Base-by-base conservation (phyloP, 345 rosid species). In the Camelina laxa region DNA sequence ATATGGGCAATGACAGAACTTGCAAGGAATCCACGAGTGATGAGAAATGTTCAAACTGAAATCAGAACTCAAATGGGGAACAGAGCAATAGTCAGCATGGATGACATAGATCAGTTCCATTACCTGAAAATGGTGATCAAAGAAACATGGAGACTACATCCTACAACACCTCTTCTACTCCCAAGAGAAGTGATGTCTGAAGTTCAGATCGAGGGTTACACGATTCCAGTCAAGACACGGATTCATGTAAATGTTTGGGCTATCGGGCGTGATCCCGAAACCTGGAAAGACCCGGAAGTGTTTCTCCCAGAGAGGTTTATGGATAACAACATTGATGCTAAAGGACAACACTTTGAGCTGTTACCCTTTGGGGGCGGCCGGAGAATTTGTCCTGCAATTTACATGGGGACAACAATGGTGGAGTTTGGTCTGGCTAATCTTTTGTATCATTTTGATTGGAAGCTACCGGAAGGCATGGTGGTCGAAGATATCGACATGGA, bases 61-160 rank as follows among this genome's bases (percentile, higher is more conserved):
- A 48, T 86, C 30, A 70, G 86, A 71, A 57, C 38, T 1, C 36
- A 21, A 6, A 20, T 77, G 1, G 74, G 77, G 6, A 79, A 77
- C 33, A 70, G 20, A 16, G 61, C 58, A 65, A 20, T 14, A 6
- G 80, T 86, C 2, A 44, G 19, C 3, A 85, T 78, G 10, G 68
- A 54, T 0, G 82, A 74, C 38, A n/a, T 64, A 0, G 73, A 76
- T 33, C 50, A 73, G 54, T 80, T 87, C 4, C 21, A 77, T 1
- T 87, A 84, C 70, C 57, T 87, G 2, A 81, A 77, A 56, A 33
- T 84, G 83, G 80, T 82, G 1, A 36, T 83, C 13, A 84, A 86
- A 67, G 92, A 85, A 76, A 80, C 84, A 44, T 38, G 84, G 45
- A 78, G 87, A 50, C 10, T 85, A 78, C 87, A 89, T 51, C 87